These are phyloP conservation scores for Eruca vesicaria DNA, from an alignment of 441 rosid species.

Conservation along the genomic window DNA sequence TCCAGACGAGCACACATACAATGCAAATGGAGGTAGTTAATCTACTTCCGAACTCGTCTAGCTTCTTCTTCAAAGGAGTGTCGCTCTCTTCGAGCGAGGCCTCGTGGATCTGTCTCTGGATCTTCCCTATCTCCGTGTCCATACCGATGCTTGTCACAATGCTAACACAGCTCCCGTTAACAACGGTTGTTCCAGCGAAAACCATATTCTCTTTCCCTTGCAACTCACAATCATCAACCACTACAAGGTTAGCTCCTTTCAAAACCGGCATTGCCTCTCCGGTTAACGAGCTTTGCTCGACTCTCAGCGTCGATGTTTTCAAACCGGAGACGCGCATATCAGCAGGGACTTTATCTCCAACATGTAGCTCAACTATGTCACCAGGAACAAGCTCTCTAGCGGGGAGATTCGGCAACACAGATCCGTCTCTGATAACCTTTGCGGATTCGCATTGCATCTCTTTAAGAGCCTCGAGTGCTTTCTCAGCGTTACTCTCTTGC, in stretches of 20 bases:
- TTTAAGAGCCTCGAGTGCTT: slow-evolving; percentile 88
- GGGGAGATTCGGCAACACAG: slow-evolving; percentile 59
- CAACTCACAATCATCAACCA: slow-evolving; percentile 64
- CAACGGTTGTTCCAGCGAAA: slow-evolving; percentile 82
- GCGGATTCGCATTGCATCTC: slow-evolving; percentile 85
- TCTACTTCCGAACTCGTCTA: slow-evolving; percentile 81
- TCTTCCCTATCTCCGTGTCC: slow-evolving; percentile 89
- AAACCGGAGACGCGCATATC: slow-evolving; percentile 74
- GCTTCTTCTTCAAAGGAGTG: slow-evolving; percentile 82
- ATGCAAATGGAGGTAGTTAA: slow-evolving; percentile 75
- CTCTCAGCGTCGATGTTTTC: slow-evolving; percentile 76
- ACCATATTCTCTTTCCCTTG: slow-evolving; percentile 87
- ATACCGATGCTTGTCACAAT: slow-evolving; percentile 66
- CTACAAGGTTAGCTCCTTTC: slow-evolving; percentile 55
- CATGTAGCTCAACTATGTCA: slow-evolving; percentile 76
- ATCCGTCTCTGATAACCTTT: slow-evolving; percentile 76
- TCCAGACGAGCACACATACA: slow-evolving; percentile 75
- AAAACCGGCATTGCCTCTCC: slow-evolving; percentile 91
- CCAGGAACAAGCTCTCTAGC: slow-evolving; percentile 88
- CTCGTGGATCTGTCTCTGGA: slow-evolving; percentile 86
- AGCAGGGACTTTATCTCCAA: slow-evolving; percentile 89
- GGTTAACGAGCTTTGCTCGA: slow-evolving; percentile 90
- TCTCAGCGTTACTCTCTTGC: slow-evolving; percentile 94
- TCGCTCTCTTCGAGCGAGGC: slow-evolving; percentile 82
- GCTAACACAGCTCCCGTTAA: slow-evolving; percentile 76